Conservation (phyloP, 2,329 filamentous ascomycete species). For the Trichothecium roseum region DNA sequence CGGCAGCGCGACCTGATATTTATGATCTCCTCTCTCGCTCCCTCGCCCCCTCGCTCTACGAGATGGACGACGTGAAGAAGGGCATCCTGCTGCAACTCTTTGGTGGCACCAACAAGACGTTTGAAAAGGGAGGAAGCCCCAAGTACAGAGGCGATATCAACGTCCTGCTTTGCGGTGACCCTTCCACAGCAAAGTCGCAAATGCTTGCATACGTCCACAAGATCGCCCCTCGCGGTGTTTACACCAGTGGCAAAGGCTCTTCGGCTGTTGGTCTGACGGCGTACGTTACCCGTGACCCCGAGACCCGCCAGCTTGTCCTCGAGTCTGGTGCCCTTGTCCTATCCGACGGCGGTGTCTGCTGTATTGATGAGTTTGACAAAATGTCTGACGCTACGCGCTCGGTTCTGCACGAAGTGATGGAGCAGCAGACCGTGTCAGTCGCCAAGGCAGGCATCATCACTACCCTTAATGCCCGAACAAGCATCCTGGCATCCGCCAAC, state of each 20-base stretch:
- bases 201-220: constrained; percentile 92
- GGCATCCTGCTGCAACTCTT: constrained; percentile 94
- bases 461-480: constrained; percentile 89
- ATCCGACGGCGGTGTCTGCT: constrained; percentile 74
- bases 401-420: constrained; percentile 81
- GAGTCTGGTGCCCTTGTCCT: constrained; percentile 72
- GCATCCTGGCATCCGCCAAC: constrained; percentile 92
- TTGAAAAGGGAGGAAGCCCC: constrained; percentile 90
- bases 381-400: constrained; percentile 73
- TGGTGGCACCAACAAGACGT: constrained; percentile 95
- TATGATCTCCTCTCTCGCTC: constrained; percentile 89
- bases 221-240: constrained; percentile 82
- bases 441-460: constrained; percentile 93
- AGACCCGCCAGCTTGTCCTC: constrained; percentile 69
- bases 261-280: constrained; percentile 75
- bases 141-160: constrained; percentile 98
- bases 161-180: constrained; percentile 90
- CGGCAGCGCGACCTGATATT: constrained; percentile 70
- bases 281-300: constrained; percentile 70
- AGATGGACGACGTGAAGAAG: constrained; percentile 98
- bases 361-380: constrained; percentile 80
- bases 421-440: constrained; percentile 77
- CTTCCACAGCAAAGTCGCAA: constrained; percentile 93
- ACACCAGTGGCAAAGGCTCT: constrained; percentile 72
- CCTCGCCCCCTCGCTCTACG: constrained; percentile 88